Evolutionary conservation across 2,329 filamentous ascomycete genomes (phyloP).

Genomic region (Fusarium staphyleae): DNA sequence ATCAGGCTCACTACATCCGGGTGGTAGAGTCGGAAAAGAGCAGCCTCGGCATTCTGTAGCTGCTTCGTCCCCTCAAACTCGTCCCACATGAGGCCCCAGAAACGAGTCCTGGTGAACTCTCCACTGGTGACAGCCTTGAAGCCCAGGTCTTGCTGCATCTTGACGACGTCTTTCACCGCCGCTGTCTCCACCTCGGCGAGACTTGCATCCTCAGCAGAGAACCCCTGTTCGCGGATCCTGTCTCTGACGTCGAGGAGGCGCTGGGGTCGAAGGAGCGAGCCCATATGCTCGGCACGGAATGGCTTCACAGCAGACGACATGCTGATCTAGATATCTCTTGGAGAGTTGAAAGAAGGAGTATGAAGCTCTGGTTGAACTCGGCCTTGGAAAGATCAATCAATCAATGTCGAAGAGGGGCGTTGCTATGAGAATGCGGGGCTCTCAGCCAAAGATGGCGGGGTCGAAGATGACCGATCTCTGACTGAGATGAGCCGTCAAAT

Average conservation of each 20-base stretch:
- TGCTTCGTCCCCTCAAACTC: constrained; percentile 58
- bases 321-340: background rate
- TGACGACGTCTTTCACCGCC: constrained; percentile 60
- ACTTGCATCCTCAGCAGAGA: constrained; percentile 60
- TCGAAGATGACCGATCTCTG: constrained; percentile 19
- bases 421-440: constrained; percentile 24
- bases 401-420: constrained; percentile 20
- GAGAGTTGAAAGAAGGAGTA: background rate
- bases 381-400: background rate
- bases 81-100: constrained; percentile 60
- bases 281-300: constrained; percentile 79
- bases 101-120: constrained; percentile 65
- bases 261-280: constrained; percentile 75
- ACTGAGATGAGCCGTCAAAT: background rate
- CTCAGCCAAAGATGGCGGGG: constrained; percentile 12
- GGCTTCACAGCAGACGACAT: constrained; percentile 51
- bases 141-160: constrained; percentile 71
- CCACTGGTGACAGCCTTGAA: constrained; percentile 73
- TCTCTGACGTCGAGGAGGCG: constrained; percentile 44
- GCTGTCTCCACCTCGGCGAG: constrained; percentile 69
- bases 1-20: constrained; percentile 62
- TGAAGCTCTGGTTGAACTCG: background rate
- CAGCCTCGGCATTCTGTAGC: constrained; percentile 58
- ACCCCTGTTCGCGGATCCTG: constrained; percentile 43
- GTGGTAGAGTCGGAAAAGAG: constrained; percentile 62